These are phyloP conservation scores for Samsoniella hepiali DNA, from an alignment of 2,329 filamentous ascomycete species.

Conservation along the genomic window DNA sequence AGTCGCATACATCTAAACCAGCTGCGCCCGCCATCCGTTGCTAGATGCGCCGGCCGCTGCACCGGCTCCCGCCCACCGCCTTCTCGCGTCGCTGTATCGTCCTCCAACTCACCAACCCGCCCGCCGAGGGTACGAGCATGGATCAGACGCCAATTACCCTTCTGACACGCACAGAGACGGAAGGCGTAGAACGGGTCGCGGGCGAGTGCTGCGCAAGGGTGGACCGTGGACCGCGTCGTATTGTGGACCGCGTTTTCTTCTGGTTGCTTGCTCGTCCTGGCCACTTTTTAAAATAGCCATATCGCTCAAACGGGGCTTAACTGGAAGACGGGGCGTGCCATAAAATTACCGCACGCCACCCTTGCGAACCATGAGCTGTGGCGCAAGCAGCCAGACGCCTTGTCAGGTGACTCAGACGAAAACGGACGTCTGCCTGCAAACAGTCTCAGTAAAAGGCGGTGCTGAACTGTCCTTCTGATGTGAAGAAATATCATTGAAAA, in stretches of 20 bases:
- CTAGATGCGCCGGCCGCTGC: neutral
- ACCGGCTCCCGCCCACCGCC: neutral
- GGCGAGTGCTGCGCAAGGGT: neutral
- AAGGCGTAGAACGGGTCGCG: neutral
- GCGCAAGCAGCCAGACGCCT: constrained; percentile 14
- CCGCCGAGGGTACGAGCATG: neutral
- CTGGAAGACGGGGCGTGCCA: constrained; percentile 2
- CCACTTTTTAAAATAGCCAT: constrained; percentile 6
- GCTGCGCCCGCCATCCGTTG: neutral
- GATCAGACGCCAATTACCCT: neutral
- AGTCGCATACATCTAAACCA: neutral
- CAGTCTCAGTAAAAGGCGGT: neutral
- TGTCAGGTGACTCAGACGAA: constrained; percentile 18
- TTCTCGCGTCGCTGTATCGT: neutral
- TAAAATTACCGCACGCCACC: constrained; percentile 19
- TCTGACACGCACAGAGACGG: neutral
- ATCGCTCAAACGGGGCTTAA: constrained; percentile 17
- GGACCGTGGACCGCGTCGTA: constrained; percentile 9
- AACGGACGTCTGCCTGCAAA: constrained; percentile 15
- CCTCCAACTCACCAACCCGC: neutral
- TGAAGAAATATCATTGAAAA: neutral
- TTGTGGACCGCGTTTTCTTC: constrained; percentile 10
- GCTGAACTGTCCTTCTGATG: neutral
- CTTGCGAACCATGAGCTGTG: constrained; percentile 12
- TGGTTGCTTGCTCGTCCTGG: constrained; percentile 5